A percentile compares a stretch with the other conserved stretches of the same genome.
Evolutionary conservation across 805 yeast species (phyloP).

Genomic region (Zygosaccharomyces gambellarensis): DNA sequence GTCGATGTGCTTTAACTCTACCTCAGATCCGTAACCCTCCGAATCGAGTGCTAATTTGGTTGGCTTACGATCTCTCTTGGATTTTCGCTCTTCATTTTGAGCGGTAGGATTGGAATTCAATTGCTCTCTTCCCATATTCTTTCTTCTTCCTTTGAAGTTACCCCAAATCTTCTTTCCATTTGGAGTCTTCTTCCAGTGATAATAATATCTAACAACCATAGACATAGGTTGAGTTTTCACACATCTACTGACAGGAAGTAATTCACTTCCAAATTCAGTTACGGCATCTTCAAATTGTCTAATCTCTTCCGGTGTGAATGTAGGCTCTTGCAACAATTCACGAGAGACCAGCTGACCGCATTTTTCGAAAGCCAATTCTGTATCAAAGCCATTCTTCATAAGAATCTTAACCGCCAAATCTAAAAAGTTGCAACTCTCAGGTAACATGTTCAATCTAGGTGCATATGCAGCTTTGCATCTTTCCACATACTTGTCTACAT

Average conservation of each 20-base stretch:
- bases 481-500: constrained; percentile 50
- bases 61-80: constrained; percentile 12
- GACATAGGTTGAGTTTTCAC: constrained; percentile 72
- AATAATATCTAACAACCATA: constrained; percentile 81
- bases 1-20: constrained; percentile 37
- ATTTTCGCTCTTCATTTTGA: constrained; percentile 4
- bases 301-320: constrained; percentile 60
- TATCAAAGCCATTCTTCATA: constrained; percentile 48
- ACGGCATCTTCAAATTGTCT: constrained; percentile 71
- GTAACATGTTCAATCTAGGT: constrained; percentile 45
- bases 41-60: constrained; percentile 13
- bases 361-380: constrained; percentile 42
- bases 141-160: constrained; percentile 63
- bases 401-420: constrained; percentile 64
- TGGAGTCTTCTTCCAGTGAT: constrained; percentile 85
- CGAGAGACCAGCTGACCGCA: constrained; percentile 49
- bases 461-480: constrained; percentile 54
- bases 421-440: constrained; percentile 73
- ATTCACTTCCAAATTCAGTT: constrained; percentile 65
- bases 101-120: constrained; percentile 14
- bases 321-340: constrained; percentile 67
- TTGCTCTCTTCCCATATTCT: constrained; percentile 43
- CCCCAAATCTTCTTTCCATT: constrained; percentile 80
- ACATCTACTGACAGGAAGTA: constrained; percentile 63
- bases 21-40: constrained; percentile 6